Base-by-base conservation (phyloP, 2,329 filamentous ascomycete genomes). In the Malbranchea cinnamomea region DNA sequence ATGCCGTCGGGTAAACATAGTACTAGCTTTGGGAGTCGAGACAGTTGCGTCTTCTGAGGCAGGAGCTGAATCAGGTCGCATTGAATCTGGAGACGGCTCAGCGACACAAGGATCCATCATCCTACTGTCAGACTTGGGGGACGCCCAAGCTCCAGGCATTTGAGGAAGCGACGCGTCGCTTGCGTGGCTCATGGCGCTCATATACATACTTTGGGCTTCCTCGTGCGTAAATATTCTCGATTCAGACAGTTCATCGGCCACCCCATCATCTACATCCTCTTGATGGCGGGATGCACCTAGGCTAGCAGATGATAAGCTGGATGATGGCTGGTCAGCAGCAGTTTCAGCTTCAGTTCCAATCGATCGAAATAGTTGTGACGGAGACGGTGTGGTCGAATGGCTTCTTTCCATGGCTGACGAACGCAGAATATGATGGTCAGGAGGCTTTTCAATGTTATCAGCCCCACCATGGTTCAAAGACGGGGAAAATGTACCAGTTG, bases 101-200 rank as follows among this genome's bases (percentile, higher is more conserved):
- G 33, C 12, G 13, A 14, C n/a, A n/a, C n/a, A 13, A 15, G 30
- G n/a, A 19, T 38, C 36, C 30, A 28, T 37, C 4, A 21, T 16
- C 9, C 23, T 28, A 24, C 14, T 33, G 15, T 28, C 39, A 19
- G 41, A 38, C 16, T 42, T 46, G 5, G 45, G 45, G 9, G 46
- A 50, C 22, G 49, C 49, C 58, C 58, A 62, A 21, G 47, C 57
- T 5, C 59, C 59, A 10, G 59, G 59, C 35, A 61, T 57, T 26
- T 44, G 42, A 4, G 47, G 49, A 16, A 44, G 37, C 25, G 51
- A 49, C 5, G 26, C 43, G 12, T 34, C 38, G 14, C 51, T 48
- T 6, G 47, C 48, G 21, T 56, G 52, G 34, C 65, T 71, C 32
- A 73, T 57, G 7, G 68, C 71, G 45, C 72, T 65, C 59, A 64